Conservation (phyloP, 2,329 filamentous ascomycete genomes). For the Fusarium veterinarium region DNA sequence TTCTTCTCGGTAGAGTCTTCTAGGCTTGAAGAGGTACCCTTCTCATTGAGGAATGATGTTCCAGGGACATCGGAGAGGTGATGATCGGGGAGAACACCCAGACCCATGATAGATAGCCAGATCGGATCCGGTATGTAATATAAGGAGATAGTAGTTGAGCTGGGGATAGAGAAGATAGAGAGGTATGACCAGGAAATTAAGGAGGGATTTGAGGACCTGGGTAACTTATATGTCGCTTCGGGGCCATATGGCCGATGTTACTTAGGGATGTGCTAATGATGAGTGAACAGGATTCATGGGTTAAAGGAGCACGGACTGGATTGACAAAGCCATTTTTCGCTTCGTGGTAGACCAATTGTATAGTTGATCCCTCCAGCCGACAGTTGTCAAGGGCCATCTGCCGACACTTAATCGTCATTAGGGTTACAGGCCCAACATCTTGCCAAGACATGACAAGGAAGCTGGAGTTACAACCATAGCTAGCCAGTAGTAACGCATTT, state of each 20-base stretch:
- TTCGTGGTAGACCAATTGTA: accelerated
- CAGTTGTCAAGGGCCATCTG: not conserved
- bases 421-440: no score
- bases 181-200: accelerated
- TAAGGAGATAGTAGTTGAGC: not conserved
- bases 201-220: not conserved
- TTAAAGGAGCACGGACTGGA: not conserved
- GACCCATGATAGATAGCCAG: not conserved
- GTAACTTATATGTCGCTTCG: not conserved
- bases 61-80: not conserved
- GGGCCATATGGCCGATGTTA: accelerated
- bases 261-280: accelerated
- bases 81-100: not conserved
- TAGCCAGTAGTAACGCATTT: accelerated
- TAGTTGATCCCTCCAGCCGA: not conserved
- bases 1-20: accelerated
- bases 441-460: no score
- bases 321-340: accelerated
- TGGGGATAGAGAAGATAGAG: accelerated
- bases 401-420: not conserved
- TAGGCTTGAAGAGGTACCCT: not conserved
- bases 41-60: not conserved
- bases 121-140: accelerated
- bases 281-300: accelerated
- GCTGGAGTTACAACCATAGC: not conserved